Evolutionary conservation across 2,329 filamentous ascomycete genomes (phyloP), one percentile per base, ranked within the genome.

Genomic region (Exutisphaerella laricina): DNA sequence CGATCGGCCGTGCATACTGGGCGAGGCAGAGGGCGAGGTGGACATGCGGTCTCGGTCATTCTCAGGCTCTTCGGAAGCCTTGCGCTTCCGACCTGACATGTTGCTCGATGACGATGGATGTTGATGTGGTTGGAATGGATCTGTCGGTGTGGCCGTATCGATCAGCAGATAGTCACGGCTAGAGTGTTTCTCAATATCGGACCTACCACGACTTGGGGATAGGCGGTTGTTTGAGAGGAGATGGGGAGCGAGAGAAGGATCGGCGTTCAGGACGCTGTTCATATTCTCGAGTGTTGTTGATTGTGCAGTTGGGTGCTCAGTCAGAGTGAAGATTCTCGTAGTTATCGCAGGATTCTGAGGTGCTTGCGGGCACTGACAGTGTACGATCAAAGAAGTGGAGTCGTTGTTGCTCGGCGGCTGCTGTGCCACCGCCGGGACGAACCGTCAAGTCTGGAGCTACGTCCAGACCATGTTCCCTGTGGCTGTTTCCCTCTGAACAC

Each of bases 41-140:
- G 84, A 88, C 87, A 97, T 96, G 61, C 88, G 87, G 61, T 84
- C 82, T 60, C 88, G 87, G 61, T 84, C 82, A 51, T 76, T 65
- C 55, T 79, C 78, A 20, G 56, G 67, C 58, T 82, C 79, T 56
- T 81, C 78, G 43, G 90, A 86, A 59, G 87, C 88, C 74, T 97
- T 97, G 68, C 92, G 83, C 75, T 97, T 97, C 54, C 79, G 73
- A 58, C 67, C 64, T 33, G 68, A 63, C 70, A 73, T 72, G 57
- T 5, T 35, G 30, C 9, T 9, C n/a, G 30, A 18, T 18, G 30
- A 17, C 9, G 54, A 60, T 12, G 26, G 41, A 51, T 69, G 58
- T 57, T 64, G 58, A 61, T 40, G 59, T 63, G 58, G 62, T 4
- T 40, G 13, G 58, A 60, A 51, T 64, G 62, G 51, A 61, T 67